Conservation (phyloP, 345 rosid genomes). For the Limnanthes douglasii region DNA sequence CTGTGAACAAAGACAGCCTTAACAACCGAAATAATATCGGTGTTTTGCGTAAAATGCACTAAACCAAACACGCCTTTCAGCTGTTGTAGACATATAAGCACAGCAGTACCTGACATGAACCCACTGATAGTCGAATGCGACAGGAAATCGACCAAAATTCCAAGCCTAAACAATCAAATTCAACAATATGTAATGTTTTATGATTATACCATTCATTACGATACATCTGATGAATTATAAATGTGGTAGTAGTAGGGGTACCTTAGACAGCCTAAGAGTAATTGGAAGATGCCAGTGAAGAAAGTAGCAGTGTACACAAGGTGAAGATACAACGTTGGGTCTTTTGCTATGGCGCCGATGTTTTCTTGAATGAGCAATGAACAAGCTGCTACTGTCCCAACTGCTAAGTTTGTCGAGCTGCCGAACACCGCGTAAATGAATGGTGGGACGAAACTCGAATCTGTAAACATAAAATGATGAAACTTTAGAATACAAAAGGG, state of each 20-base stretch:
- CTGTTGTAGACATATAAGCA: constrained; percentile 63
- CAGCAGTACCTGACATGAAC: constrained; percentile 87
- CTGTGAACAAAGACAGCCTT: constrained; percentile 26
- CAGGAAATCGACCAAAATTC: constrained; percentile 76
- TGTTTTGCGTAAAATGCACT: constrained; percentile 42
- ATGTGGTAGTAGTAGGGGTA: constrained; percentile 1
- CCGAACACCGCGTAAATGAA: constrained; percentile 66
- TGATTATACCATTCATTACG: no score
- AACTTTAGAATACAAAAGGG: no score
- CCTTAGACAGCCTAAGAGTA: constrained; percentile 53
- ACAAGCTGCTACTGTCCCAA: constrained; percentile 80
- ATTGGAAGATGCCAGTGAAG: constrained; percentile 64
- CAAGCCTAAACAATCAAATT: constrained; percentile 38
- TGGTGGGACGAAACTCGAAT: constrained; percentile 86
- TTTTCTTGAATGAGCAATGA: constrained; percentile 45
- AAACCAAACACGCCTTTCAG: constrained; percentile 73
- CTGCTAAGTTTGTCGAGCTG: constrained; percentile 71
- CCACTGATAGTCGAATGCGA: constrained; percentile 90
- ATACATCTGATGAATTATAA: neutral
- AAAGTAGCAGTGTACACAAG: constrained; percentile 59
- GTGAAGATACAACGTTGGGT: constrained; percentile 49
- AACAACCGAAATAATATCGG: constrained; percentile 63
- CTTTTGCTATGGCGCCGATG: constrained; percentile 18
- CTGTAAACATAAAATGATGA: constrained; percentile 18
- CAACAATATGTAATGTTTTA: no score